These are phyloP conservation scores for Penicillium canescens DNA, from an alignment of 495 filamentous ascomycete species.

Conservation along the genomic window DNA sequence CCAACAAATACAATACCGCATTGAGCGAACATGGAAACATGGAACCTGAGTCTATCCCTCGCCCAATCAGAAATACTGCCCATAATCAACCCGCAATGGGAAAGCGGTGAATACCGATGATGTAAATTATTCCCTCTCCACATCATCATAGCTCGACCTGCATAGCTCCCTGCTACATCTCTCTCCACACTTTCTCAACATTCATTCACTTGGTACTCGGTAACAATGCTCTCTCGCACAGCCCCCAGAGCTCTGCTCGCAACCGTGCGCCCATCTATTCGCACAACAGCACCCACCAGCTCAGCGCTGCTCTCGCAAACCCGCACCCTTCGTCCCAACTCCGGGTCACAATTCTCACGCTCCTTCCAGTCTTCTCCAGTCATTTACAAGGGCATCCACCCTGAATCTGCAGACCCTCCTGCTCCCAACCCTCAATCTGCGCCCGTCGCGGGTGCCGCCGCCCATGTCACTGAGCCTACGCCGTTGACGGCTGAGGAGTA, in stretches of 20 bases:
- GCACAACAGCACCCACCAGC: constrained; percentile 6
- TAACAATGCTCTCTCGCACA: constrained; percentile 38
- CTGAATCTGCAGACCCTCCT: constrained; percentile 40
- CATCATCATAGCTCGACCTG: constrained; percentile 4
- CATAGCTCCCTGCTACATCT: background rate
- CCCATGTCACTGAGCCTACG: constrained; percentile 42
- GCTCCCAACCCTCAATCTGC: constrained; percentile 37
- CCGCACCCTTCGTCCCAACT: constrained; percentile 14
- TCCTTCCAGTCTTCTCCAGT: constrained; percentile 32
- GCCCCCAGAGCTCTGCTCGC: constrained; percentile 26
- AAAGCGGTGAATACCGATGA: constrained; percentile 11
- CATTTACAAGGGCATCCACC: constrained; percentile 42
- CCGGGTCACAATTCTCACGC: constrained; percentile 15
- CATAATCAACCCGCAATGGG: background rate
- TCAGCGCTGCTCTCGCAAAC: constrained; percentile 4
- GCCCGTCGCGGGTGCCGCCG: constrained; percentile 32
- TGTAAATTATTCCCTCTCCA: constrained; percentile 8
- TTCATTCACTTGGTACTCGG: too few relatives aligned
- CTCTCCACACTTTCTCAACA: background rate
- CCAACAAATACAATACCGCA: constrained; percentile 1
- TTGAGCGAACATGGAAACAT: background rate
- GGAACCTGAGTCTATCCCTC: background rate
- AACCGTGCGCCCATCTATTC: constrained; percentile 25
- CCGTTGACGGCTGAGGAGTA: constrained; percentile 43
- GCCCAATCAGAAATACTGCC: constrained; percentile 2